phyloP scores from a whole-genome alignment of 495 filamentous ascomycete genomes.

The Glarea lozoyensis region DNA sequence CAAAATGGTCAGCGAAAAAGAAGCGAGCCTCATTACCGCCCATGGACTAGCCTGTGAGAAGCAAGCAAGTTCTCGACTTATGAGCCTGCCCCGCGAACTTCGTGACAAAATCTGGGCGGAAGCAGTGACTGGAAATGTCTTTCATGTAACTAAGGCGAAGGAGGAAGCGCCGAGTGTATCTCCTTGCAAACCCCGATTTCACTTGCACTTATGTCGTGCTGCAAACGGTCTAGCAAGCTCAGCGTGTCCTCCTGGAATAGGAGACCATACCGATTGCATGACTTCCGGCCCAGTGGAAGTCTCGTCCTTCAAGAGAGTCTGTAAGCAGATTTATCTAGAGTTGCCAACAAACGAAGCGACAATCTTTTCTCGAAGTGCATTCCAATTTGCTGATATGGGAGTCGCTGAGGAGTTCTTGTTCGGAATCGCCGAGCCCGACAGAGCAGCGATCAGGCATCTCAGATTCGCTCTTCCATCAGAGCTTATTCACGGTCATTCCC shows the following conservation, averaged over 20 bases:
- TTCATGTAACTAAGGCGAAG: constrained; percentile 7
- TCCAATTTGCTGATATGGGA: constrained; percentile 8
- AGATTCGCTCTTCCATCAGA: background rate
- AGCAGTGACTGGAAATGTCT: constrained; percentile 4
- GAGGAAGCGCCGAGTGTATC: no score
- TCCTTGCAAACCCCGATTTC: no score
- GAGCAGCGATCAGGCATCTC: constrained; percentile 6
- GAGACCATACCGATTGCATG: constrained; percentile 4
- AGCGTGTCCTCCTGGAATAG: constrained; percentile 4
- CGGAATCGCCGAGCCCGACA: background rate
- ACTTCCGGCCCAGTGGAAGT: background rate
- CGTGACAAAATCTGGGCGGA: constrained; percentile 10
- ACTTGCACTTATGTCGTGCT: constrained; percentile 1
- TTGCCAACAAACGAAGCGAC: background rate
- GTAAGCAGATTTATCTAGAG: constrained; percentile 8
- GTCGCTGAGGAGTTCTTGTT: constrained; percentile 8
- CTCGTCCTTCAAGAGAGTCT: background rate
- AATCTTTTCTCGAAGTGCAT: constrained; percentile 5
- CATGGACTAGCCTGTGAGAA: background rate
- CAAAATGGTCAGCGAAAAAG: background rate
- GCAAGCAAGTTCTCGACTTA: constrained; percentile 1
- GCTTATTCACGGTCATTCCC: background rate
- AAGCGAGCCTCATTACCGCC: background rate
- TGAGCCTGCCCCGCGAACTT: constrained; percentile 6
- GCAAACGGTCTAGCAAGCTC: background rate